Percentiles rank a stretch among this genome's conserved stretches.
Evolutionary conservation across 768 basidiomycete genomes (phyloP).

Genomic region (Auriculariales sp.): DNA sequence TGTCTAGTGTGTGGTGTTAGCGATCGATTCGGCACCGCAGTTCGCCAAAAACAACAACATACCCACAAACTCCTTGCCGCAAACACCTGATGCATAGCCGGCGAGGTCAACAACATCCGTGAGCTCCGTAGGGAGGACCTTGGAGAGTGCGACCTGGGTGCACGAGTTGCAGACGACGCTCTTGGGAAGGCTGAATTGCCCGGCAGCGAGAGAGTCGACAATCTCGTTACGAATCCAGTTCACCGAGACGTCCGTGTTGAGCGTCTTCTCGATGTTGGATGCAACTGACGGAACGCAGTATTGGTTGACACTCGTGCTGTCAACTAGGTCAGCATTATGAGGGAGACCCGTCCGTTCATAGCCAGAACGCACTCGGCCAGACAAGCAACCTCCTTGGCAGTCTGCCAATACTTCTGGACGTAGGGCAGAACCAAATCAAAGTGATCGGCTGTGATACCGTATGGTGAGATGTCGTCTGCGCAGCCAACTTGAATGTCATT

Average conservation of each 20-base stretch:
- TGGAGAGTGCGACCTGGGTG: background rate
- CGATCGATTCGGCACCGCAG: too few species aligned
- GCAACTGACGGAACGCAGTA: background rate
- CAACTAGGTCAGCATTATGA: too few species aligned
- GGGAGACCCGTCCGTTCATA: too few species aligned
- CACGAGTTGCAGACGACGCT: background rate
- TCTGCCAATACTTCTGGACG: background rate
- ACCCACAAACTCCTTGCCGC: background rate
- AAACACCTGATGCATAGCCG: background rate
- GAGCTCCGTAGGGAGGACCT: background rate
- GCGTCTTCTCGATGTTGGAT: background rate
- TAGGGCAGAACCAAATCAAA: background rate
- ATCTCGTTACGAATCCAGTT: too few species aligned
- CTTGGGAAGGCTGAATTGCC: too few species aligned
- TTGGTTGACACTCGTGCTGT: background rate
- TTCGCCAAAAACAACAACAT: background rate
- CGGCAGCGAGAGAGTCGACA: too few species aligned
- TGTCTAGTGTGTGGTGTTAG: too few species aligned
- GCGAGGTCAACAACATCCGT: background rate
- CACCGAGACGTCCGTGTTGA: background rate
- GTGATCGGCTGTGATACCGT: background rate
- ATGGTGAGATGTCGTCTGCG: background rate
- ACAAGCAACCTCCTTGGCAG: background rate
- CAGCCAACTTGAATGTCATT: background rate
- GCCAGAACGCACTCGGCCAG: too few species aligned